A percentile compares a stretch with the other conserved stretches of the same genome.
Evolutionary conservation across 1,139 yeast species (phyloP).

Genomic region (Nadsonia starkeyi-henricii): DNA sequence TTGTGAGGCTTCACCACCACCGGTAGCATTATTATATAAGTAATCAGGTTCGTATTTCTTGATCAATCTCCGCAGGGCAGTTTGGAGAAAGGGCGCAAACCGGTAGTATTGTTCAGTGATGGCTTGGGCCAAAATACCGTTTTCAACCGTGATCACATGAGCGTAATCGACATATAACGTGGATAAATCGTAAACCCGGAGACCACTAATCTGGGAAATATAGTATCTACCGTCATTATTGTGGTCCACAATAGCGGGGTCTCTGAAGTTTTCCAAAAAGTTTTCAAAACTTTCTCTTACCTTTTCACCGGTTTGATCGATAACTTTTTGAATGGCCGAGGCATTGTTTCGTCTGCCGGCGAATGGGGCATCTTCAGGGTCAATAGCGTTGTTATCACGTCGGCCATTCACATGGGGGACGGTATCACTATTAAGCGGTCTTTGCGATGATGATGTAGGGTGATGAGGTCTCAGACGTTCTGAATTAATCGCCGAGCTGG

Average conservation of each 20-base stretch:
- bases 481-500: background rate
- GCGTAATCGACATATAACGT: conserved; percentile 79
- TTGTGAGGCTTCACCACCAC: conserved; percentile 11
- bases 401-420: background rate
- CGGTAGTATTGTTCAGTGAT: conserved; percentile 84
- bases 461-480: background rate
- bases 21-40: conserved; percentile 27
- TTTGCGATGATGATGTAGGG: background rate
- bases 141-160: conserved; percentile 61
- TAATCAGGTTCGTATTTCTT: conserved; percentile 66
- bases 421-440: background rate
- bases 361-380: background rate
- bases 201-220: conserved; percentile 65
- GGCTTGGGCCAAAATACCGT: conserved; percentile 83
- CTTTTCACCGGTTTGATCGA: conserved; percentile 85
- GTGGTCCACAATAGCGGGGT: conserved; percentile 20
- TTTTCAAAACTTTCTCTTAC: conserved; percentile 84
- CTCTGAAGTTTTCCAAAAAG: conserved; percentile 56
- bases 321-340: conserved; percentile 57
- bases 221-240: conserved; percentile 43
- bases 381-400: background rate
- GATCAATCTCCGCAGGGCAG: conserved; percentile 60
- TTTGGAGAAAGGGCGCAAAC: conserved; percentile 70
- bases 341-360: conserved; percentile 2
- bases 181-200: conserved; percentile 61